These are phyloP conservation scores for Debaryomyces prosopidis DNA, from an alignment of 805 yeast species.

Conservation along the genomic window DNA sequence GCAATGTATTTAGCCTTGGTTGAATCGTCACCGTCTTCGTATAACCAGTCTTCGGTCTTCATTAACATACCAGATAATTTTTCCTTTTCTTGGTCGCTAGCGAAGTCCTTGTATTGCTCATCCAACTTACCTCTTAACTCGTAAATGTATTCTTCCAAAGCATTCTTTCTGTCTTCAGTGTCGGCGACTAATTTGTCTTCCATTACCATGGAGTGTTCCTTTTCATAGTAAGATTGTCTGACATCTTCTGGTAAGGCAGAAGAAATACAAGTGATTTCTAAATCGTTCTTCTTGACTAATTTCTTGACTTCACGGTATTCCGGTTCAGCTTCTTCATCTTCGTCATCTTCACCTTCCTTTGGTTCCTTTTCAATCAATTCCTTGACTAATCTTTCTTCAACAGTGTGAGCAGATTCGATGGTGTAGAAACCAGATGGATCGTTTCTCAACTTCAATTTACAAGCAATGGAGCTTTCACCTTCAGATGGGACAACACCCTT, in stretches of 20 bases:
- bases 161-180: constrained; percentile 98
- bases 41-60: constrained; percentile 97
- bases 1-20: constrained; percentile 97
- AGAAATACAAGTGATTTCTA: constrained; percentile 60
- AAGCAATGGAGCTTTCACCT: constrained; percentile 76
- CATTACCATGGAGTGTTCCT: constrained; percentile 79
- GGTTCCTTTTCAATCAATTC: constrained; percentile 71
- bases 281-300: constrained; percentile 86
- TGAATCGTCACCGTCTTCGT: constrained; percentile 95
- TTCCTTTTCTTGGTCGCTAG: constrained; percentile 86
- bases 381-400: constrained; percentile 85
- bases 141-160: constrained; percentile 97
- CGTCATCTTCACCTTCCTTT: constrained; percentile 53
- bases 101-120: constrained; percentile 84
- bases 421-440: constrained; percentile 96
- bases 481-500: constrained; percentile 80
- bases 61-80: constrained; percentile 70
- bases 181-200: constrained; percentile 97
- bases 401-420: constrained; percentile 91
- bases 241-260: constrained; percentile 58
- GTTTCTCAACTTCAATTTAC: constrained; percentile 92
- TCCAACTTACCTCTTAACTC: constrained; percentile 96
- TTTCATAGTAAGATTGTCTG: constrained; percentile 69
- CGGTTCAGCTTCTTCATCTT: constrained; percentile 70
- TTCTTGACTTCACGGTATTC: constrained; percentile 88